These are phyloP conservation scores for Panus rudis DNA, from an alignment of 768 basidiomycete species.

Conservation along the genomic window DNA sequence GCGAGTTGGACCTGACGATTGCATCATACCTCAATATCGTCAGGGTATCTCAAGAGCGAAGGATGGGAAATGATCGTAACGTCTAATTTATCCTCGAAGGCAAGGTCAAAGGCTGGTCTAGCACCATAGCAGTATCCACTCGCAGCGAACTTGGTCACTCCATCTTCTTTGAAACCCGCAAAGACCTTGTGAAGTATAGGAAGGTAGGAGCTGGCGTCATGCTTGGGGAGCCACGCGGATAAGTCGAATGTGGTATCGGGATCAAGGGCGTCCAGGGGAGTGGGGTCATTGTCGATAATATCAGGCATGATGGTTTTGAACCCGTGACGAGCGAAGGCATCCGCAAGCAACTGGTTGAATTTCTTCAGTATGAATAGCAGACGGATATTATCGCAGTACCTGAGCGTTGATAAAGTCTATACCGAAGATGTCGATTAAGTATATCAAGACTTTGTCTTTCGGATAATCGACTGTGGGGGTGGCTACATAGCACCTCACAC, in stretches of 20 bases:
- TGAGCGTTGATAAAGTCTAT: constrained; percentile 24
- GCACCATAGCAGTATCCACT: constrained; percentile 69
- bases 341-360: constrained; percentile 16
- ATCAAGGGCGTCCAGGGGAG: constrained; percentile 17
- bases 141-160: constrained; percentile 50
- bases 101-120: constrained; percentile 56
- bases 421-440: constrained; percentile 32
- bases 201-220: constrained; percentile 11
- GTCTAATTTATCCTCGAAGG: constrained; percentile 44
- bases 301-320: constrained; percentile 32
- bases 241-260: neutral
- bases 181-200: constrained; percentile 52
- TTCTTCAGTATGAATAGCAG: neutral
- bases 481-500: constrained; percentile 34
- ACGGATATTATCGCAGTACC: constrained; percentile 8
- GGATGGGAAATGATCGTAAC: constrained; percentile 52
- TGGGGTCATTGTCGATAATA: constrained; percentile 29
- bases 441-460: constrained; percentile 30
- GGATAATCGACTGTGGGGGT: constrained; percentile 31
- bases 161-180: constrained; percentile 46
- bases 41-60: constrained; percentile 49
- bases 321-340: constrained; percentile 28
- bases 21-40: constrained; percentile 49
- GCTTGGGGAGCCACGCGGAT: constrained; percentile 8
- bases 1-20: neutral